Base-by-base conservation (phyloP, 1,139 yeast species). In the Pichia sp. region DNA sequence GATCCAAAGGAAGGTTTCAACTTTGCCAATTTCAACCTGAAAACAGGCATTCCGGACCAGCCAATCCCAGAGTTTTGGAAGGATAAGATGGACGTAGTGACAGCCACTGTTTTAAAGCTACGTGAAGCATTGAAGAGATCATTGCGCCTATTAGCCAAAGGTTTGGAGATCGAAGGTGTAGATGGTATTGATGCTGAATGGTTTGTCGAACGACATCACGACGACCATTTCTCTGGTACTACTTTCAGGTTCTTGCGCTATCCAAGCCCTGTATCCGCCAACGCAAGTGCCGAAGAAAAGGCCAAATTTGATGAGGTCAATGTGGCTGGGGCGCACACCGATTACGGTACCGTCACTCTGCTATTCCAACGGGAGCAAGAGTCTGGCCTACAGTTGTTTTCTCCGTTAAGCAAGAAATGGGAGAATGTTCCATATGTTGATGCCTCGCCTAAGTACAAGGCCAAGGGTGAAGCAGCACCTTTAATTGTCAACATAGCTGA, bases 251-350 rank as follows among this genome's bases (percentile, higher is more conserved):
- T 80, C 45, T 72, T 80, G 50, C 84, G 77, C 61, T 80, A 80
- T 59, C 84, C 84, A 0, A 75, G 79, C 11, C 81, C 78, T 47
- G 72, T 71, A 52, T 65, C 72, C 23, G 77, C 78, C 2, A 59
- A 58, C 31, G 63, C 65, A 54, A 47, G 58, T 5, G 79, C 76
- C 57, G 72, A 76, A 31, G 77, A 71, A 19, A 75, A 78, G 34
- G 56, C 48, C 1, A 54, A 59, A 15, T 57, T 55, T 31, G 57
- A 53, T 23, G 56, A 58, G 2, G 47, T 66, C 19, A 65, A 65
- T 49, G 72, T 83, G 51, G 84, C 84, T 2, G 85, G 85, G 32
- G 83, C 84, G 1, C 85, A 80, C 60, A 80, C 84, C 0, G 85
- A 80, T 63, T 80, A 80, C 59, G 85, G 85, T 5, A 76, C 82